A percentile compares a stretch with the other conserved stretches of the same genome.
Evolutionary conservation across 345 rosid genomes (phyloP).

Genomic region (Isatis tinctoria): DNA sequence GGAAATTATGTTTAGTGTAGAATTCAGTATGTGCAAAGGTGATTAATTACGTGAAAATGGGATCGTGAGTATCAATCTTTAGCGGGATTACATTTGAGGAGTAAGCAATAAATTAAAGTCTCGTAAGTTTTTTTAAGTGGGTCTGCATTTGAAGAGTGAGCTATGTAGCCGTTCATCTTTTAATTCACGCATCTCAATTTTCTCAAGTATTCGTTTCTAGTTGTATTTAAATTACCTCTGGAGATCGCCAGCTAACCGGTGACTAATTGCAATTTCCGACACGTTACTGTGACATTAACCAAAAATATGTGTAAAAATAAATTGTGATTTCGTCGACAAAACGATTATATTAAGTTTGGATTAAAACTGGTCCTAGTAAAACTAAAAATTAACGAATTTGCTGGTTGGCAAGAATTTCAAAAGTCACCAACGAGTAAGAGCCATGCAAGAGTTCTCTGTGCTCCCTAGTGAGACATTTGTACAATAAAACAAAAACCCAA

Average conservation of each 20-base stretch:
- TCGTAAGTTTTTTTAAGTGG: background rate
- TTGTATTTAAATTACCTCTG: background rate
- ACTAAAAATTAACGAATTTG: background rate
- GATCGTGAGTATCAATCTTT: background rate
- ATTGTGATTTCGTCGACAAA: conserved; percentile 6
- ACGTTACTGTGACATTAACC: background rate
- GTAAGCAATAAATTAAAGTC: background rate
- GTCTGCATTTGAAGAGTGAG: background rate
- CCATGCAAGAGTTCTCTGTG: conserved; percentile 1
- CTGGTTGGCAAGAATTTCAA: conserved; percentile 1
- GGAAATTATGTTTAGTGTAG: background rate
- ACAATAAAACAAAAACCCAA: conserved; percentile 6
- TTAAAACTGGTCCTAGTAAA: background rate
- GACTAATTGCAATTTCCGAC: background rate
- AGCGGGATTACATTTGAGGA: background rate
- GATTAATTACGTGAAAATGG: background rate
- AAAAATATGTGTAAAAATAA: no score
- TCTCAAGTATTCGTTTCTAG: background rate
- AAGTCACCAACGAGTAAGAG: conserved; percentile 9
- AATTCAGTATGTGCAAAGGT: background rate
- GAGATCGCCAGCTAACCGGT: background rate
- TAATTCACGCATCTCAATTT: background rate
- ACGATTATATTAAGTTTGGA: background rate
- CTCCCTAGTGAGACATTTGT: background rate
- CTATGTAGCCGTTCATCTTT: background rate